Evolutionary conservation across 352 stramenopile genomes (phyloP), one percentile per base, ranked within the genome.

Genomic region (Phytophthora lateralis): DNA sequence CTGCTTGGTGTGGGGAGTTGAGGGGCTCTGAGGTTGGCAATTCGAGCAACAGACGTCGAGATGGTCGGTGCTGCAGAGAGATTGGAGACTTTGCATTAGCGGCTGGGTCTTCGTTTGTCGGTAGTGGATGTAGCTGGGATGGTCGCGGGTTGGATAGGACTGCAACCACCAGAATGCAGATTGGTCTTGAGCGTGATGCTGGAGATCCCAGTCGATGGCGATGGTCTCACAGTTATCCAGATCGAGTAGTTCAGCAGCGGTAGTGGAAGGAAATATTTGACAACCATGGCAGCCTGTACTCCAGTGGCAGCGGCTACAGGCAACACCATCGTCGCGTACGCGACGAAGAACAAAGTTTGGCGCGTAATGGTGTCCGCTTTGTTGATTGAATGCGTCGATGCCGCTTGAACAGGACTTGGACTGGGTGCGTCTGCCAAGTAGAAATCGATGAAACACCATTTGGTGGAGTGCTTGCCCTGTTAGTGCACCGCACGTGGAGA

Each of bases 241-340:
- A 18, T 81, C 66, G 9, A 75, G 60, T 2, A 86, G 32, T 9
- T 76, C 60, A 9, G 63, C 65, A 5, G 63, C 60, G 3, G 52
- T 68, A 6, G 60, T n/a, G 6, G 60, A 43, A 2, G 60, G 52
- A 8, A 67, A 60, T 11, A 93, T 72, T 14, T 70, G 42, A 48
- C 85, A 92, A 8, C 85, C 82, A 9, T 45, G 39, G 21, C 85
- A 92, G 14, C 69, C 55, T 8, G 67, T 47, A 3, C 58, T 73
- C 85, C 85, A 91, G 34, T 89, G 71, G 37, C 85, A 92, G 11
- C 45, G 48, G 3, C 43, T 60, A 39, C 85, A 93, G 24, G 56
- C 69, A 17, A 67, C 66, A 2, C 81, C 82, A 50, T 86, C 72
- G 21, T 55, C 60, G 5, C 69, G 46, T 1, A 89, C 81, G 1